Percentiles rank a stretch among this genome's conserved stretches.
These are phyloP conservation scores for Lycium barbarum DNA, from an alignment of 257 asterid species.

Conservation along the genomic window DNA sequence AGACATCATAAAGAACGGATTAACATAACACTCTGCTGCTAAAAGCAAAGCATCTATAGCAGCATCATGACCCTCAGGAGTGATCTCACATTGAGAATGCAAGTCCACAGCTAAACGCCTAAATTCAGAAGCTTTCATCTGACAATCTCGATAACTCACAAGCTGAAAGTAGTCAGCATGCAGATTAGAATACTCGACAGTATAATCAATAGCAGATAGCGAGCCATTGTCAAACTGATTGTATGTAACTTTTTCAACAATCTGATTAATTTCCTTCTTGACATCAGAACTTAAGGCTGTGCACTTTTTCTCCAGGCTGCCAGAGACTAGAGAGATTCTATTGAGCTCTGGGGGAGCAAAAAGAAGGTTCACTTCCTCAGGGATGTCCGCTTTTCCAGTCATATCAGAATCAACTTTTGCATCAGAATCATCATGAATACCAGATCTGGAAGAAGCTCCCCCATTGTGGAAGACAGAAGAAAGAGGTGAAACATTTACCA, in stretches of 20 bases:
- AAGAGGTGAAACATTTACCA: constrained; percentile 49
- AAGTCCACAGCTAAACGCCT: constrained; percentile 83
- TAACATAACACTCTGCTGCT: constrained; percentile 90
- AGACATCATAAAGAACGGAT: constrained; percentile 82
- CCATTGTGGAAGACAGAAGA: constrained; percentile 51
- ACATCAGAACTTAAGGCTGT: constrained; percentile 51
- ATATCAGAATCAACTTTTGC: constrained; percentile 51
- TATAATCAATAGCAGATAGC: constrained; percentile 44
- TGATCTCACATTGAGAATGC: constrained; percentile 67
- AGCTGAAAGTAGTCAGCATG: constrained; percentile 82
- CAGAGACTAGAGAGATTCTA: constrained; percentile 66
- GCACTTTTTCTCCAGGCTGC: constrained; percentile 50
- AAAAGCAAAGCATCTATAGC: constrained; percentile 90
- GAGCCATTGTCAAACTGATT: constrained; percentile 42
- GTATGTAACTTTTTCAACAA: constrained; percentile 38
- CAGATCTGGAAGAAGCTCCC: constrained; percentile 50
- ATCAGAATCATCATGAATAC: constrained; percentile 67
- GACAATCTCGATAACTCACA: constrained; percentile 75
- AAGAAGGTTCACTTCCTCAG: constrained; percentile 80
- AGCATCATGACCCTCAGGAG: constrained; percentile 76
- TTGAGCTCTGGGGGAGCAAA: constrained; percentile 86
- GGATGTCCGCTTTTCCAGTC: constrained; percentile 59
- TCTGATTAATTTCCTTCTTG: constrained; percentile 45
- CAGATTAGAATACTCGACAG: constrained; percentile 55
- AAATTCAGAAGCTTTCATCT: constrained; percentile 90